Evolutionary conservation across 2,329 filamentous ascomycete species (phyloP), one percentile per base, ranked within the genome.

Genomic region (Chaetomiaceae sp.): DNA sequence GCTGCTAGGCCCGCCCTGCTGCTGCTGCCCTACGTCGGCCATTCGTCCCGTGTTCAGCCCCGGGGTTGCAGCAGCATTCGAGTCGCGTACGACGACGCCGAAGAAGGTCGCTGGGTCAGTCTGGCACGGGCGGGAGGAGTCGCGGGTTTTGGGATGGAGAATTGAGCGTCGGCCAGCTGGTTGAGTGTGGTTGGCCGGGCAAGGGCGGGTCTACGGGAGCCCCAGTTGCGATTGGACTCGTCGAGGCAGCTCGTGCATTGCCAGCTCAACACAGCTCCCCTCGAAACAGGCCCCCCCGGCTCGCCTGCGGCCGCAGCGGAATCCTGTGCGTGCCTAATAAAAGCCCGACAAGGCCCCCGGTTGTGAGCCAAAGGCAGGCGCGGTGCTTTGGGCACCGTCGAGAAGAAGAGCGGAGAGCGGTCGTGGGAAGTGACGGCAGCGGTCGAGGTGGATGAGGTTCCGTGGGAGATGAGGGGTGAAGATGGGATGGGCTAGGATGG

Each of bases 41-140:
- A 69, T 69, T 67, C 64, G 63, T 62, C 58, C 54, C 55, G 45
- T 27, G 33, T 30, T 25, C 43, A 49, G 48, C 43, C 48, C 51
- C 27, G 43, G 11, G 27, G 25, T 14, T 18, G 47, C 33, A 41
- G 55, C 48, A 41, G 43, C 45, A 43, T 20, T 41, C 42, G 42
- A 41, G 37, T 55, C 42, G 46, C 40, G 46, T 36, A 23, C 50
- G 34, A 48, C 56, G 43, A 37, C 48, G 37, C 52, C 45, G 37
- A 42, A 7, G 45, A 38, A 16, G 47, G 52, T 38, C 36, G 37
- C 40, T 25, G 38, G 25, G 30, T 36, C 48, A 14, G 48, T 52
- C 53, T 52, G 50, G 53, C 48, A 57, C 33, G 49, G 41, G 52
- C 51, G 36, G 53, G 25, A 50, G 51, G 25, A 41, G 40, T 38